A percentile compares a stretch with the other conserved stretches of the same genome.
These are phyloP conservation scores for Hericium alpestre DNA, from an alignment of 768 basidiomycete genomes.

Conservation along the genomic window DNA sequence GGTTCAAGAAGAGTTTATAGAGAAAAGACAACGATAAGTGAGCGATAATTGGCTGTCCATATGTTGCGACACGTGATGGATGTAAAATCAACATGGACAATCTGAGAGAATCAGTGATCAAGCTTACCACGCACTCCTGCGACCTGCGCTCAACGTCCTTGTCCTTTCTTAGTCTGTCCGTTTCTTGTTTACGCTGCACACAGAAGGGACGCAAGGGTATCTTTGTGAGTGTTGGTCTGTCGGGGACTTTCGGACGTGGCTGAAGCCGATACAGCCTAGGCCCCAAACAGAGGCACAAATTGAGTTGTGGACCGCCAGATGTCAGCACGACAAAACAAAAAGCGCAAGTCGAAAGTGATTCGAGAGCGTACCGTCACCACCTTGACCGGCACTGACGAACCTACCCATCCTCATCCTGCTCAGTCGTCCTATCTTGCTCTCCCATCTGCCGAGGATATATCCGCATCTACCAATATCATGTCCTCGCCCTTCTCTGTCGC, in stretches of 20 bases:
- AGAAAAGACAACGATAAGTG: too few species aligned
- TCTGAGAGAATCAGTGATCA: too few species aligned
- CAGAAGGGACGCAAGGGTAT: neutral
- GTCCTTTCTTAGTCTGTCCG: too few species aligned
- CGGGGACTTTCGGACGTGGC: neutral
- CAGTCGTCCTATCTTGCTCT: neutral
- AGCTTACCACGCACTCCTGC: too few species aligned
- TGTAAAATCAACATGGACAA: too few species aligned
- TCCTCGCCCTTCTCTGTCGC: slow-evolving; percentile 1
- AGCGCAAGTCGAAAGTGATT: slow-evolving; percentile 44
- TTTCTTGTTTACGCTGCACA: too few species aligned
- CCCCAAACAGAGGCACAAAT: slow-evolving; percentile 5
- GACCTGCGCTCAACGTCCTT: too few species aligned
- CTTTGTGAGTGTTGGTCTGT: neutral
- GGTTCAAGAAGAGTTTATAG: too few species aligned
- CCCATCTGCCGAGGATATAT: neutral
- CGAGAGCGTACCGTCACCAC: slow-evolving; percentile 63
- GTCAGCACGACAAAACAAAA: slow-evolving; percentile 57
- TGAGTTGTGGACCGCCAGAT: slow-evolving; percentile 18
- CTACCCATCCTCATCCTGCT: neutral
- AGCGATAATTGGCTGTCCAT: too few species aligned
- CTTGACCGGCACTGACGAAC: slow-evolving; percentile 29
- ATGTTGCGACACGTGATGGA: too few species aligned
- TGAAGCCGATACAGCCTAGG: neutral
- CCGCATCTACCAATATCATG: neutral